Evolutionary conservation across 768 basidiomycete genomes (phyloP), one percentile per base, ranked within the genome.

Genomic region (Phaeotremella skinneri): DNA sequence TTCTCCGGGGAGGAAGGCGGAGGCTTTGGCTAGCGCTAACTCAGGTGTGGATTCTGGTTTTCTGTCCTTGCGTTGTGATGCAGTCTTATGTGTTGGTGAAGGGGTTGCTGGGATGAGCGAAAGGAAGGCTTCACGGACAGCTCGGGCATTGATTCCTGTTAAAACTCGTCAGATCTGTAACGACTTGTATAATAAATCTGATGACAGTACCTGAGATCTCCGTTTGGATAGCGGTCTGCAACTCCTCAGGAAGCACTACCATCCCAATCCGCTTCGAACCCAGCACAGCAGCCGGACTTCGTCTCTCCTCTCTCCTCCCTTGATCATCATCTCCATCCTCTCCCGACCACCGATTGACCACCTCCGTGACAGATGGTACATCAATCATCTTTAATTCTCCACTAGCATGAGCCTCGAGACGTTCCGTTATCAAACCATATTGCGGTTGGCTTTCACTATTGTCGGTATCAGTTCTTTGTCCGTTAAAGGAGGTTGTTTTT

Each of bases 261-360:
- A 85, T 79, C 7, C 90, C 89, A 49, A 90, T 81, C 42, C 82
- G 79, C 57, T 85, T 81, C 65, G 87, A 87, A 17, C 91, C 93
- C 74, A 89, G 89, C 23, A 80, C 79, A 20, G 91, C 90, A 21
- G 89, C 90, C 42, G 89, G 87, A 25, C 90, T 90, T 72, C 88
- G 88, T 52, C 84, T 79, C 43, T 78, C 77, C 55, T 72, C 61
- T 43, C 66, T 59, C 49, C 29, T 41, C 30, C 42, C 56, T 7
- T 29, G 52, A 20, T 54, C 63, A n/a, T 54, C 63, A 14, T 56
- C 42, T 2, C 52, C 54, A 42, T 59, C 49, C 29, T 42, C 54
- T 52, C 37, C 39, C 21, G n/a, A 42, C 4, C 34, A n/a, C n/a
- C n/a, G n/a, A n/a, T n/a, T 21, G 17, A 13, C 37, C 47, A 16